Conservation (phyloP, 768 basidiomycete species). For the Porphyrellus cyaneotinctus region DNA sequence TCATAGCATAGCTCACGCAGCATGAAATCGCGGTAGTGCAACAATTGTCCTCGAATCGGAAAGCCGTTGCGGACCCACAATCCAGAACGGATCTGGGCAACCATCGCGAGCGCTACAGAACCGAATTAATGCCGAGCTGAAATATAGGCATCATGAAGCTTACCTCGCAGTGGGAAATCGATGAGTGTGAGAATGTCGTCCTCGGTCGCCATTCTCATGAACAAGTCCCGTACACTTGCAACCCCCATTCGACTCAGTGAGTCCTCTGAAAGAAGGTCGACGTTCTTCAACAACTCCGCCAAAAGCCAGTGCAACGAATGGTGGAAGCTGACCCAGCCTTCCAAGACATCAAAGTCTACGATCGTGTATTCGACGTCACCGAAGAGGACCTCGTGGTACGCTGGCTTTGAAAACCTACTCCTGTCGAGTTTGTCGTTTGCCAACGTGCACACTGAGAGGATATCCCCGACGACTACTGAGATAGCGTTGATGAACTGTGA, state of each 20-base stretch:
- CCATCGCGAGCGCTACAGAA: constrained; percentile 74
- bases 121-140: background rate
- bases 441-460: constrained; percentile 66
- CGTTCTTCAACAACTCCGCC: constrained; percentile 83
- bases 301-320: constrained; percentile 90
- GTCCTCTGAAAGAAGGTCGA: constrained; percentile 59
- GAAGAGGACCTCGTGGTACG: constrained; percentile 65
- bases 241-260: constrained; percentile 50
- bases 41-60: constrained; percentile 87
- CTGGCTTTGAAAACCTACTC: constrained; percentile 56
- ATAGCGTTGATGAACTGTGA: constrained; percentile 66
- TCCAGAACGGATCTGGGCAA: constrained; percentile 91
- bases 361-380: constrained; percentile 56
- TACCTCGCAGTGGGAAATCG: constrained; percentile 88
- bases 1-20: constrained; percentile 95
- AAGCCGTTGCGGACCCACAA: constrained; percentile 98
- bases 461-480: constrained; percentile 62
- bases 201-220: constrained; percentile 59
- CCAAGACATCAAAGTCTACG: constrained; percentile 72
- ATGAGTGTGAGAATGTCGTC: constrained; percentile 70
- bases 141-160: constrained; percentile 22
- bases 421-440: constrained; percentile 65
- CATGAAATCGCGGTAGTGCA: constrained; percentile 96
- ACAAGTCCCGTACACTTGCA: constrained; percentile 54
- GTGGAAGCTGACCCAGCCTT: constrained; percentile 88